Conservation (phyloP, 441 rosid genomes). For the Viola pubescens region DNA sequence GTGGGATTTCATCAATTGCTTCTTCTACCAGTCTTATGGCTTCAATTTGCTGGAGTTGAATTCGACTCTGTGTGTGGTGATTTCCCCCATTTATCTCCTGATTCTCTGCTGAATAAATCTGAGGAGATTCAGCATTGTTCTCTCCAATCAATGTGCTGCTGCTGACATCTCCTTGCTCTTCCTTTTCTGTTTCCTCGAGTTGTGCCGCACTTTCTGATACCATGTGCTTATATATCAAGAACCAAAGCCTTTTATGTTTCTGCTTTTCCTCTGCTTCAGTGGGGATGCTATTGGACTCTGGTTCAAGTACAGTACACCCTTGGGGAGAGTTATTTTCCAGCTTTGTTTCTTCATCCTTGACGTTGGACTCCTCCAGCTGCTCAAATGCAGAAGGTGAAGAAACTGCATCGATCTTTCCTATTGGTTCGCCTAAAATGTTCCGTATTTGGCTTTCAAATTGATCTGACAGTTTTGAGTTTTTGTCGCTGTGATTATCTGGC, state of each 20-base stretch:
- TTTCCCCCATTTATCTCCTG: slow-evolving; percentile 16
- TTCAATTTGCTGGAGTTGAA: slow-evolving; percentile 41
- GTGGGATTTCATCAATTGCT: slow-evolving; percentile 76
- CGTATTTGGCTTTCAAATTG: slow-evolving; percentile 10
- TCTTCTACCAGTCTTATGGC: slow-evolving; percentile 80
- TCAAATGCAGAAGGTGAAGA: slow-evolving; percentile 15
- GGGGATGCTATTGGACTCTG: slow-evolving; percentile 23
- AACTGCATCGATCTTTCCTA: slow-evolving; percentile 8
- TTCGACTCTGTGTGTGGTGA: slow-evolving; percentile 22
- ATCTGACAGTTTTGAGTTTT: slow-evolving; percentile 15
- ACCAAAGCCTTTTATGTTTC: slow-evolving; percentile 60
- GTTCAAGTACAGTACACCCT: slow-evolving; percentile 16
- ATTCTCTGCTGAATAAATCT: slow-evolving; percentile 13
- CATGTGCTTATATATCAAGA: slow-evolving; percentile 73
- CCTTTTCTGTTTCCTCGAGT: slow-evolving; percentile 25
- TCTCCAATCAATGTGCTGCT: slow-evolving; percentile 9
- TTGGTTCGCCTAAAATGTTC: slow-evolving; percentile 2
- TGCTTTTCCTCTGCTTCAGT: slow-evolving; percentile 34
- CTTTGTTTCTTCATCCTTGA: slow-evolving; percentile 20
- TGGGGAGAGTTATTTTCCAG: slow-evolving; percentile 15
- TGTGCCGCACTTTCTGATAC: slow-evolving; percentile 35
- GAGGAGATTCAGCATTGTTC: slow-evolving; percentile 9
- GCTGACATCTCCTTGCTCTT: slow-evolving; percentile 26
- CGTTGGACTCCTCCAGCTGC: slow-evolving; percentile 13
- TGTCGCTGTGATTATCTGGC: slow-evolving; percentile 9